Evolutionary conservation across 1,139 yeast species (phyloP), one percentile per base, ranked within the genome.

Genomic region (Saccharomyces pastorianus): DNA sequence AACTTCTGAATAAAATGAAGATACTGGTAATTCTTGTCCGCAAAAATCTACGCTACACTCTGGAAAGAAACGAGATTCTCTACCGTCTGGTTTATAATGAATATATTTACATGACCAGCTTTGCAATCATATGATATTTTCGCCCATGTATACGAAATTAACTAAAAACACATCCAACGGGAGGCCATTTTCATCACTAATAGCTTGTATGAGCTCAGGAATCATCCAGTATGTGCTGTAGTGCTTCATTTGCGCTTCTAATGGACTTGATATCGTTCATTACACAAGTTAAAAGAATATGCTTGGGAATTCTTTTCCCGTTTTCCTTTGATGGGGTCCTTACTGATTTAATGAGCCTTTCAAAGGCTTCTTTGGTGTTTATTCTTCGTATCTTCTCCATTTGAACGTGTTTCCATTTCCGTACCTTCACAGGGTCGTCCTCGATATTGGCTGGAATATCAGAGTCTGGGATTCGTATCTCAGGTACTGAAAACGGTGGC

Each of bases 391-490:
- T 56, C 51, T 66, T 65, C 52, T 69, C 73, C 6, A 66, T 54
- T 46, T 65, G 61, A 4, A 68, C 71, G 56, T 69, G 73, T 49
- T 64, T 67, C 69, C 71, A 67, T 56, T 66, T 68, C 52, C 67
- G 62, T 13, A 65, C 31, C 46, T 55, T 55, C 5, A 55, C 56
- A 4, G 59, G 52, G 53, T 66, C 63, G 26, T 55, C 47, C 25
- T 32, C 46, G 2, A 67, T 50, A 31, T 61, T 60, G 2, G 46
- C 23, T 1, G 71, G 71, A 7, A 61, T 56, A 17, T 59, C 59
- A 7, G 58, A 52, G 34, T 64, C 64, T 2, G 60, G 56, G 14
- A 67, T 55, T 5, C 57, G 58, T 11, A 66, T 60, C 5, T 64
- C 67, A 7, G 70, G 70, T 8, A 67, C 53, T n/a, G 54, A 51